Base-by-base conservation (phyloP, 2,329 filamentous ascomycete genomes). In the Fusarium sp. region DNA sequence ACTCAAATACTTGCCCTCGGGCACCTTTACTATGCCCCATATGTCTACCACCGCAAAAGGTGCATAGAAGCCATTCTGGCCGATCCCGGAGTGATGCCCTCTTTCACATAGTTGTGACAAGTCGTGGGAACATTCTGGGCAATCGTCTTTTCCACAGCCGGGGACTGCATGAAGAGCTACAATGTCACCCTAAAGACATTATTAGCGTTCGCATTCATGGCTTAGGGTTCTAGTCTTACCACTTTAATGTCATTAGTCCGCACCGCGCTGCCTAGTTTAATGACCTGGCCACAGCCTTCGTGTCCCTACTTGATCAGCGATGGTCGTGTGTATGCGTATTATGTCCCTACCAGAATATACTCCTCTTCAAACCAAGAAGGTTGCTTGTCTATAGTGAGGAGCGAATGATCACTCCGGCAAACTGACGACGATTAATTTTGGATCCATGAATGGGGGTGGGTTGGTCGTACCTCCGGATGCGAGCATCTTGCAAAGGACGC, bases 1-100 rank as follows among this genome's bases (percentile, higher is more conserved):
- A 10, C 34, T 37, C 9, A 7, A 7, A 18, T n/a, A 37, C 9
- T 18, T 37, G 61, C 66, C 60, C 6, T 53, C n/a, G 0, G 70
- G 70, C 6, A 73, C 70, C 4, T 61, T 68, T 3, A 73, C 68
- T 2, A 53, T 58, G 7, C 56, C 65, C n/a, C 62, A 16, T 10
- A 71, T 65, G 37, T 79, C 74, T 0, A 79, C 69, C 1, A 72
- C 74, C 0, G 80, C 78, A 41, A 79, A 83, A 1, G 81, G 79
- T 2, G 82, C 80, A 45, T 80, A 82, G 39, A 81, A 81, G 0
- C 82, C 82, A 30, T 83, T 79, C 50, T 82, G 80, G 0, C 82
- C 81, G 21, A 84, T 82, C 0, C 82, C 82, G 2, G 81, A 81
- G 62, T 83, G 81, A 45, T 79, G 78, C 0, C 80, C 75, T 30